A percentile compares a stretch with the other conserved stretches of the same genome.
Conservation (phyloP, 306 rosid genomes). For the Acacia confusa region DNA sequence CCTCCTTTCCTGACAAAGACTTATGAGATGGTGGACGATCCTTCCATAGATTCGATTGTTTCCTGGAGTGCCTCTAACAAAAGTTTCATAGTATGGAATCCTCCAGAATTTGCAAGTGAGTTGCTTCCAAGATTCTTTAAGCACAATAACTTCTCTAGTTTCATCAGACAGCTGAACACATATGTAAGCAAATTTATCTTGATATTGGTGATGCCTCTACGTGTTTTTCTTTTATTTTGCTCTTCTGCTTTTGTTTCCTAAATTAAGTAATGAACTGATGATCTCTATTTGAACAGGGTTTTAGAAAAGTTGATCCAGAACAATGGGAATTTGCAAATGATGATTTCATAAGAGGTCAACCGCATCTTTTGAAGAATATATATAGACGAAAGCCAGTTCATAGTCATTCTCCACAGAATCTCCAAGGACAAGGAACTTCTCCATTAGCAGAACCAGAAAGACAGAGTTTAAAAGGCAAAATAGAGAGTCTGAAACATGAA, state of each 20-base stretch:
- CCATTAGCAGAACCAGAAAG: slow-evolving; percentile 55
- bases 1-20: slow-evolving; percentile 82
- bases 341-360: slow-evolving; percentile 73
- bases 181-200: slow-evolving; percentile 61
- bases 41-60: slow-evolving; percentile 58
- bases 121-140: slow-evolving; percentile 77
- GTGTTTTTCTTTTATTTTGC: neutral
- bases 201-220: neutral
- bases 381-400: slow-evolving; percentile 83
- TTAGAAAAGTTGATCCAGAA: slow-evolving; percentile 75
- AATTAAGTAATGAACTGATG: slow-evolving; percentile 17
- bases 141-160: slow-evolving; percentile 93
- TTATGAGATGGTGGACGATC: slow-evolving; percentile 86
- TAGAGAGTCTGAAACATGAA: slow-evolving; percentile 58
- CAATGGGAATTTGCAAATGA: slow-evolving; percentile 91
- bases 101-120: slow-evolving; percentile 59
- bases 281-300: slow-evolving; percentile 59
- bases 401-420: slow-evolving; percentile 78
- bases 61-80: slow-evolving; percentile 68
- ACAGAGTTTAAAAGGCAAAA: slow-evolving; percentile 49
- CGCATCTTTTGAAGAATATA: slow-evolving; percentile 74
- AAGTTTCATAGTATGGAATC: slow-evolving; percentile 82
- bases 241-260: slow-evolving; percentile 18
- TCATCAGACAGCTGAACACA: slow-evolving; percentile 89
- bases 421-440: slow-evolving; percentile 51